Evolutionary conservation across 1,284 basidiomycete genomes (phyloP).

Genomic region (Stereum hirsutum): DNA sequence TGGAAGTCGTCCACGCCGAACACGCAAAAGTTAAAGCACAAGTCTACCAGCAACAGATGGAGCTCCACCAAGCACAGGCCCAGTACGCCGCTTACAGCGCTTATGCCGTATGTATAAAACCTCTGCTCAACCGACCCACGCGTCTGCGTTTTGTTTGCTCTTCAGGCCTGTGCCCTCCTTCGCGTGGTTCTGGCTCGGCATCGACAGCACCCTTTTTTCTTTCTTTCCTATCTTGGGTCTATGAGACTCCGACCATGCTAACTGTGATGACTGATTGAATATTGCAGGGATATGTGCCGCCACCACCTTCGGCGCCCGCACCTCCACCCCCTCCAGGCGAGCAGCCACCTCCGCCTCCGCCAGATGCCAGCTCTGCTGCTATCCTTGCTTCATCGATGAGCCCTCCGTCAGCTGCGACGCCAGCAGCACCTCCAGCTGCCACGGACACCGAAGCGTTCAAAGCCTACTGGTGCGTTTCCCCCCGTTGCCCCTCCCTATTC

Average conservation of each 20-base stretch:
- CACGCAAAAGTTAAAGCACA: slow-evolving; percentile 70
- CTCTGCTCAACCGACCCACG: slow-evolving; percentile 16
- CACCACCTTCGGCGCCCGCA: slow-evolving; percentile 45
- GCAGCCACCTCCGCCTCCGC: slow-evolving; percentile 45
- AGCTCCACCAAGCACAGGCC: slow-evolving; percentile 70
- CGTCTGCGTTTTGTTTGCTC: slow-evolving; percentile 6
- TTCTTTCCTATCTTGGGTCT: slow-evolving; percentile 15
- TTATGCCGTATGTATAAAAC: slow-evolving; percentile 48
- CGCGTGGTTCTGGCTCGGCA: slow-evolving; percentile 6
- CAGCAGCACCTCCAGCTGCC: slow-evolving; percentile 32
- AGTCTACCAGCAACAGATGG: slow-evolving; percentile 69
- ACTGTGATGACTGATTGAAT: background rate
- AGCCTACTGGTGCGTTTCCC: slow-evolving; percentile 52
- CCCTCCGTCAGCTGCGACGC: slow-evolving; percentile 15
- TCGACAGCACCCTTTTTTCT: slow-evolving; percentile 1
- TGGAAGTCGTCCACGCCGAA: slow-evolving; percentile 78
- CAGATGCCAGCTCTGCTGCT: slow-evolving; percentile 33
- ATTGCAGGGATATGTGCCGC: slow-evolving; percentile 49
- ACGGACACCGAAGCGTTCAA: slow-evolving; percentile 55
- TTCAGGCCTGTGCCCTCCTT: slow-evolving; percentile 6
- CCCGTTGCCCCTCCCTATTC: background rate
- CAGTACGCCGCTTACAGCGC: slow-evolving; percentile 68
- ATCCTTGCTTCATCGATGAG: slow-evolving; percentile 22
- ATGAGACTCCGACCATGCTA: no score
- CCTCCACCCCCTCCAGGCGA: slow-evolving; percentile 58